Percentiles rank a stretch among this genome's conserved stretches.
phyloP scores from a whole-genome alignment of 140 eudicot species.

The Bidens hawaiensis region DNA sequence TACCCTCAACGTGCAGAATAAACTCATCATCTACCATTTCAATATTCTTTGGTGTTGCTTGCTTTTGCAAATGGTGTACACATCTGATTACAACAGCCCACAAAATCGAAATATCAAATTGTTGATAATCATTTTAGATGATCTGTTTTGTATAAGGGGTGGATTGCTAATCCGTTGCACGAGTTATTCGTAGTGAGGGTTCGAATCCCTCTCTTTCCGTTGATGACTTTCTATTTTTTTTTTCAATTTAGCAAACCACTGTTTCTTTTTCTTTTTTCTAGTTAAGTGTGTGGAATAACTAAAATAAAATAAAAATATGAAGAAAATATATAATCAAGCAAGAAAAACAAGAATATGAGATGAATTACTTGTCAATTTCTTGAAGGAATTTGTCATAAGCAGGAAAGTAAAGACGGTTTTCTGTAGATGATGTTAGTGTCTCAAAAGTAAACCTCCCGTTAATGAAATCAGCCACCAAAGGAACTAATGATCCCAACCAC shows the following conservation, averaged over 20 bases:
- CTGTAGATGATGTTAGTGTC: constrained; percentile 75
- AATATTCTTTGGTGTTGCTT: constrained; percentile 59
- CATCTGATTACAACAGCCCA: constrained; percentile 38
- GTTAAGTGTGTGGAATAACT: too few relatives aligned
- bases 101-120: background rate
- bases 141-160: background rate
- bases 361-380: constrained; percentile 61
- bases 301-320: too few relatives aligned
- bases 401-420: constrained; percentile 69
- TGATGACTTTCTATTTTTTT: too few relatives aligned
- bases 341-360: background rate
- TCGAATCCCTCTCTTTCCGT: too few relatives aligned
- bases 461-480: constrained; percentile 60
- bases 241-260: too few relatives aligned
- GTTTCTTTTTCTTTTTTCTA: too few relatives aligned
- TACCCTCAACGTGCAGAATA: constrained; percentile 91
- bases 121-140: background rate
- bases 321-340: too few relatives aligned
- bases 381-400: constrained; percentile 74
- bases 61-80: constrained; percentile 72
- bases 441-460: constrained; percentile 81
- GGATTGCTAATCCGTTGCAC: too few relatives aligned
- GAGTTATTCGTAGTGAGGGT: too few relatives aligned
- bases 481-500: constrained; percentile 80
- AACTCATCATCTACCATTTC: constrained; percentile 78